phyloP scores from a whole-genome alignment of 768 basidiomycete genomes.

The Cantharellus cinnabarinus region DNA sequence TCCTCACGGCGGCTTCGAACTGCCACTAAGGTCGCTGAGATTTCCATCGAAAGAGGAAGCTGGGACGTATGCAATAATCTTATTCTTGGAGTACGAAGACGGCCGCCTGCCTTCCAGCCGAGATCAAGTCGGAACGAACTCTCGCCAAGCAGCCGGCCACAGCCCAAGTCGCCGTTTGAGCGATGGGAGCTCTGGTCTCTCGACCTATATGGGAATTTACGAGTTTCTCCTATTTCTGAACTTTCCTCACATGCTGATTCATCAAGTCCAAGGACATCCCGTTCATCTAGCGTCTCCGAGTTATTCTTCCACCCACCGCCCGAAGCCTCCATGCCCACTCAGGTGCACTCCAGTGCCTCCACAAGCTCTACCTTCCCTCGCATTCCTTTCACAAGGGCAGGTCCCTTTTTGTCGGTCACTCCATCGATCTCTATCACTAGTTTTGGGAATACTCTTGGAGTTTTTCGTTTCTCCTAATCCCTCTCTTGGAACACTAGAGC shows the following conservation, averaged over 20 bases:
- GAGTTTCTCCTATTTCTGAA: slow-evolving; percentile 7
- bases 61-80: slow-evolving; percentile 43
- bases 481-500: neutral
- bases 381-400: slow-evolving; percentile 61
- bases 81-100: slow-evolving; percentile 41
- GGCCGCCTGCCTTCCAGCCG: slow-evolving; percentile 25
- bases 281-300: neutral
- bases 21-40: slow-evolving; percentile 10
- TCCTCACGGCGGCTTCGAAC: slow-evolving; percentile 1
- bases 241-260: neutral
- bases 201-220: slow-evolving; percentile 24
- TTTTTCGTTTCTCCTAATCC: slow-evolving; percentile 19
- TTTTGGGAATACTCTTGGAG: slow-evolving; percentile 58
- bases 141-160: neutral
- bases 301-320: neutral
- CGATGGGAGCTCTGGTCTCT: slow-evolving; percentile 74
- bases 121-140: neutral
- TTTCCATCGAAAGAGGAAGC: slow-evolving; percentile 50
- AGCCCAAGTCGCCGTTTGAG: slow-evolving; percentile 17
- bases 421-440: slow-evolving; percentile 34
- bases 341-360: neutral
- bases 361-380: slow-evolving; percentile 22
- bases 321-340: neutral
- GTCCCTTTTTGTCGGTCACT: slow-evolving; percentile 23
- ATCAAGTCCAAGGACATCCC: neutral